Base-by-base conservation (phyloP, 768 basidiomycete genomes). In the Daedaleopsis nitida region DNA sequence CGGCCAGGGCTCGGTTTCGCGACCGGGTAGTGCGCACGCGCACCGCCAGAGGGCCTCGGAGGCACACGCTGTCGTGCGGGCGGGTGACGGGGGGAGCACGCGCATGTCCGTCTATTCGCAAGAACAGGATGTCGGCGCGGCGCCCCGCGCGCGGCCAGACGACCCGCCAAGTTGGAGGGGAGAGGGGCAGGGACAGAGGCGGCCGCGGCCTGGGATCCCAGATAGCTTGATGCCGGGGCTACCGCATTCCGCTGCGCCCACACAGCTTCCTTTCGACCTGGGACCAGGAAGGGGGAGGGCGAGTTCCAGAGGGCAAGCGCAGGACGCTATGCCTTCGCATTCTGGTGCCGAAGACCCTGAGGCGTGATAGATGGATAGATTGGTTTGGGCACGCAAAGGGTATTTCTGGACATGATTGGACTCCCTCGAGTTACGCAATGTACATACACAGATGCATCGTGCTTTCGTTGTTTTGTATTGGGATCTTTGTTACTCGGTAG, bases 181-280 rank as follows among this genome's bases (percentile, higher is more conserved):
- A 32, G 27, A 32, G 42, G 37, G 8, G 19, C 39, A 42, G 11
- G 39, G 13, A 10, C 39, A 42, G 39, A 42, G 39, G 38, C 44
- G 55, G 27, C 48, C 59, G 32, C 59, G 63, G 35, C 23, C 52
- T 5, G 63, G 58, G 14, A 64, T 60, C 34, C 59, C 58, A 11
- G 24, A 39, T 11, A 55, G 48, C 24, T 11, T 60, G 58, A 52
- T 44, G 39, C 54, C 44, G 27, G 44, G 62, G 39, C 57, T 52
- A 24, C 48, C 45, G 50, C 37, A 11, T 16, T 57, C 23, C 59
- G 51, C 37, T 37, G 37, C 34, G 9, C 53, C 52, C n/a, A 19
- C 38, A 10, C 57, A 55, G 49, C 27, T 52, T 11, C 48, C 45
- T 37, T 52, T 47, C 19, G 44, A 57, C 44, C 14, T 47, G 17